phyloP scores from a whole-genome alignment of 805 yeast genomes.

The Ogataea salicorniae region DNA sequence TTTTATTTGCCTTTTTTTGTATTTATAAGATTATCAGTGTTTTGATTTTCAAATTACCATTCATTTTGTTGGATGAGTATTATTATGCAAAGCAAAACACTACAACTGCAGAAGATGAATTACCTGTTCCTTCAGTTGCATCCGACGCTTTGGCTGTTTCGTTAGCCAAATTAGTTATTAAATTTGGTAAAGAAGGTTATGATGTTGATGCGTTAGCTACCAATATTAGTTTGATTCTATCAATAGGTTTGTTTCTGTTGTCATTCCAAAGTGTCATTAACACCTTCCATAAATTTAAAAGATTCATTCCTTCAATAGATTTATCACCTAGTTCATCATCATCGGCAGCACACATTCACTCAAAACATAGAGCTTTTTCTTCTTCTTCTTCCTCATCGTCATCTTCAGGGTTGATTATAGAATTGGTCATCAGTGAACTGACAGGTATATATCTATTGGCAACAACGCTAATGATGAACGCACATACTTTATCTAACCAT shows the following conservation, averaged over 20 bases:
- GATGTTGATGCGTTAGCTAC: constrained; percentile 39
- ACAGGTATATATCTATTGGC: constrained; percentile 48
- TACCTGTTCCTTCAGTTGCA: constrained; percentile 7
- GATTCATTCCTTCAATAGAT: constrained; percentile 13
- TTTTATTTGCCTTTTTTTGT: constrained; percentile 42
- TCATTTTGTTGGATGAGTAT: constrained; percentile 16
- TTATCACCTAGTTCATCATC: constrained; percentile 21
- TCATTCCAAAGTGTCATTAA: constrained; percentile 60
- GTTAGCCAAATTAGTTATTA: constrained; percentile 34
- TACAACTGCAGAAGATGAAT: constrained; percentile 1
- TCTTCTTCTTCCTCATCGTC: too few species aligned
- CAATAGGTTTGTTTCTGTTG: constrained; percentile 55
- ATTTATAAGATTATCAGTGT: constrained; percentile 42
- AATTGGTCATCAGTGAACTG: constrained; percentile 38
- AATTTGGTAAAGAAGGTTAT: constrained; percentile 21
- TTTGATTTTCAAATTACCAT: constrained; percentile 37
- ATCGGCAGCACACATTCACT: constrained; percentile 16
- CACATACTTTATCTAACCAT: constrained; percentile 40
- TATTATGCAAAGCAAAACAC: neutral
- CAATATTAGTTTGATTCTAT: constrained; percentile 45
- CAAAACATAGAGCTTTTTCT: too few species aligned
- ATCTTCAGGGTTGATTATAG: constrained; percentile 18
- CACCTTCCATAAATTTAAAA: constrained; percentile 50
- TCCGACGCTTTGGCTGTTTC: constrained; percentile 47
- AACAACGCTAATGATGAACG: constrained; percentile 44